These are phyloP conservation scores for Laguncularia racemosa DNA, from an alignment of 345 rosid species.

Conservation along the genomic window DNA sequence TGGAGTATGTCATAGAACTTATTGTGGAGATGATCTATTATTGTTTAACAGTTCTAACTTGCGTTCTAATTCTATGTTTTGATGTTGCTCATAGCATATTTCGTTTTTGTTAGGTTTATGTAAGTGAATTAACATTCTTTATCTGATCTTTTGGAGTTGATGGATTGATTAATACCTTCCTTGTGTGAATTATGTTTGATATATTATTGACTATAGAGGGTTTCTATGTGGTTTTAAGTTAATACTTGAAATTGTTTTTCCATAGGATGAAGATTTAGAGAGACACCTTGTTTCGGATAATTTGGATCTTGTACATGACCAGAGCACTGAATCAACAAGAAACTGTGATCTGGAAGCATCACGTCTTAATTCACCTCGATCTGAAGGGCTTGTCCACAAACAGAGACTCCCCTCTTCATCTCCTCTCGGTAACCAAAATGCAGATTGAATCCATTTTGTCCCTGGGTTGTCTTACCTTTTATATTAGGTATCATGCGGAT, in stretches of 20 bases:
- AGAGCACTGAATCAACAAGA: slow-evolving; percentile 46
- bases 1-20: too few relatives aligned
- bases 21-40: too few relatives aligned
- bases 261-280: slow-evolving; percentile 57
- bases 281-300: slow-evolving; percentile 65
- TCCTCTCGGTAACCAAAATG: slow-evolving; percentile 41
- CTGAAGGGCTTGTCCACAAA: slow-evolving; percentile 52
- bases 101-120: too few relatives aligned
- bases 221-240: not conserved
- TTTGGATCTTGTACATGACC: slow-evolving; percentile 28
- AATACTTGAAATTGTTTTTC: slow-evolving; percentile 3
- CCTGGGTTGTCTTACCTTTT: not conserved
- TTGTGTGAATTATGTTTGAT: not conserved
- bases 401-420: slow-evolving; percentile 53
- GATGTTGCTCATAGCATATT: too few relatives aligned
- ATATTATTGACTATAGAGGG: not conserved
- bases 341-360: slow-evolving; percentile 68
- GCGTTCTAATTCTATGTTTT: too few relatives aligned
- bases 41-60: too few relatives aligned
- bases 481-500: slow-evolving; percentile 3
- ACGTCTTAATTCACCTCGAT: slow-evolving; percentile 36
- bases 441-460: not conserved
- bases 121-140: too few relatives aligned
- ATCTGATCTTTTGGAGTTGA: too few relatives aligned
- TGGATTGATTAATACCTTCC: too few relatives aligned